Evolutionary conservation across 1,139 yeast species (phyloP), one percentile per base, ranked within the genome.

Genomic region (Yamadazyma dendronema): DNA sequence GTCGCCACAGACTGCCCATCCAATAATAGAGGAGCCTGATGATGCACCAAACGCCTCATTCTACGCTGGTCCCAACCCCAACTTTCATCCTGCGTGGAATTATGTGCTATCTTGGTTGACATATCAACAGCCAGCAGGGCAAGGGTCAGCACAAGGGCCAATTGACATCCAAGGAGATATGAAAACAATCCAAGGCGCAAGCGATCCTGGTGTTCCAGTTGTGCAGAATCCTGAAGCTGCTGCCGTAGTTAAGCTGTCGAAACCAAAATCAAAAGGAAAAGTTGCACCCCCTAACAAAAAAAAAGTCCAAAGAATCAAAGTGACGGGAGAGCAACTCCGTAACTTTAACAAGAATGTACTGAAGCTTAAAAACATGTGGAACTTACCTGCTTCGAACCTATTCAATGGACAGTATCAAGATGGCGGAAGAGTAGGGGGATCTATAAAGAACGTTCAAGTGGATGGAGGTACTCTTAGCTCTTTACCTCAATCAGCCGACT

Each of bases 31-130:
- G n/a, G 48, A 41, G 23, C 46, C 47, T n/a, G 47, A 45, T 27
- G 34, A 28, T 12, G 35, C 33, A 17, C 39, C 34, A 13, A 14
- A 15, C n/a, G 26, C 33, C 2, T 17, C 30, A 9, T 48, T 42
- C 31, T 38, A 40, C 32, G 49, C 50, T 53, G 42, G 70, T 51
- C 51, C 62, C 48, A 51, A 52, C 28, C 52, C 60, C 4, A 47
- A 57, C n/a, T 66, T 64, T 43, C 58, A 56, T 37, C 72, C 72
- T 2, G 43, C 56, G 4, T 67, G 74, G 73, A 64, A 60, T 40
- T 62, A 62, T 39, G 35, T 66, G 8, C 54, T 67, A 22, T 62
- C 71, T 11, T 65, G 70, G 69, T 41, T 67, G 4, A 63, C 57
- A 1, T 66, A 65, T 39, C 57, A 62, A 9, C 52, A 47, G 28